These are phyloP conservation scores for Aspergillus ochraceus DNA, from an alignment of 2,329 filamentous ascomycete genomes.

Conservation along the genomic window DNA sequence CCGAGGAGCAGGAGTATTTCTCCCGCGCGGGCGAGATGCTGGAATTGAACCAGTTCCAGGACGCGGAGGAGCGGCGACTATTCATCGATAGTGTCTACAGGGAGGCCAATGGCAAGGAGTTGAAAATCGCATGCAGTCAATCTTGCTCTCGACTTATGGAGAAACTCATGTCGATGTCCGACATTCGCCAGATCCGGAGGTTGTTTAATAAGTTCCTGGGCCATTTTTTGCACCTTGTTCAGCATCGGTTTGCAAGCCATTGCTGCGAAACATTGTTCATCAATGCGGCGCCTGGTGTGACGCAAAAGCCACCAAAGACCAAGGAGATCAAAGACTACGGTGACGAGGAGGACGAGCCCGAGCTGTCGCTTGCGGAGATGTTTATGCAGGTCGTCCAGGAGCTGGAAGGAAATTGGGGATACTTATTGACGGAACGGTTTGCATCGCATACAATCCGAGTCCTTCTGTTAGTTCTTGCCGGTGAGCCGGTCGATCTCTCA, in stretches of 20 bases:
- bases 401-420: conserved; percentile 80
- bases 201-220: conserved; percentile 82
- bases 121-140: conserved; percentile 95
- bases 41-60: conserved; percentile 82
- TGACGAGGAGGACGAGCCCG: conserved; percentile 45
- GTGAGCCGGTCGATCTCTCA: conserved; percentile 71
- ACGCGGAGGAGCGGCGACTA: conserved; percentile 67
- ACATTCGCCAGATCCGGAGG: conserved; percentile 75
- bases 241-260: conserved; percentile 95
- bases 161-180: conserved; percentile 79
- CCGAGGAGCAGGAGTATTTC: conserved; percentile 96
- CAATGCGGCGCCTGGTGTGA: conserved; percentile 75
- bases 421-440: conserved; percentile 81
- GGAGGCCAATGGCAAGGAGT: conserved; percentile 86
- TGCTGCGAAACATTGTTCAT: conserved; percentile 94
- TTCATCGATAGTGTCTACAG: conserved; percentile 81
- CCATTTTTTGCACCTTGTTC: conserved; percentile 85
- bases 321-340: conserved; percentile 42
- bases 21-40: conserved; percentile 85
- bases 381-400: conserved; percentile 84
- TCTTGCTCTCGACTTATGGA: conserved; percentile 94
- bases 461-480: conserved; percentile 80
- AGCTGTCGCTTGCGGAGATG: conserved; percentile 74
- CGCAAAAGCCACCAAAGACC: conserved; percentile 64
- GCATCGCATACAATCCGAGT: conserved; percentile 89